A percentile compares a stretch with the other conserved stretches of the same genome.
Conservation (phyloP, 495 filamentous ascomycete species). For the Xylaria flabelliformis region DNA sequence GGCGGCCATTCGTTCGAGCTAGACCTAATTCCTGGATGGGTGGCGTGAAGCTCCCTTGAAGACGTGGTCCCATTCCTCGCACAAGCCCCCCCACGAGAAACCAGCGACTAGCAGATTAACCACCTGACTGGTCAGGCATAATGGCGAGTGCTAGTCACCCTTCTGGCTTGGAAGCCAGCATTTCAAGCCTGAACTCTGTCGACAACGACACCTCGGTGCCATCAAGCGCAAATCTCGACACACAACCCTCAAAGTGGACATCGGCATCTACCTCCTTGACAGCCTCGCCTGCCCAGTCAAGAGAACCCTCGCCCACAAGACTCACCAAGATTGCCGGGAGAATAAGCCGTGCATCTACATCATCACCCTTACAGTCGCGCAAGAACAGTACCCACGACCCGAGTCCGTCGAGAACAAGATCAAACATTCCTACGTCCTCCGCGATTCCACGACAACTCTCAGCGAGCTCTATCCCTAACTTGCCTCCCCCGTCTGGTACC, state of each 20-base stretch:
- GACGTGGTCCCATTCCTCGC: constrained; percentile 43
- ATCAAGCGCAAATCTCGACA: constrained; percentile 40
- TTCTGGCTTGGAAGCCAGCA: constrained; percentile 40
- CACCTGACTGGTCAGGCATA: constrained; percentile 30
- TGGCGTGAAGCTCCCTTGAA: constrained; percentile 37
- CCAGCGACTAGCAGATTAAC: constrained; percentile 11
- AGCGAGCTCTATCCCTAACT: constrained; percentile 63
- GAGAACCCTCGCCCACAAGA: constrained; percentile 59
- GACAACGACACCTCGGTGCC: constrained; percentile 41
- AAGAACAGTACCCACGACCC: constrained; percentile 72
- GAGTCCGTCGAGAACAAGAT: constrained; percentile 67
- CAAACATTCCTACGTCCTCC: constrained; percentile 61
- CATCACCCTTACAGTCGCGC: constrained; percentile 58
- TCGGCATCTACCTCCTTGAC: constrained; percentile 56
- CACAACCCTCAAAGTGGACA: constrained; percentile 47
- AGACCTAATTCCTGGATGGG: constrained; percentile 38
- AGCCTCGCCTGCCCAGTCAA: constrained; percentile 55
- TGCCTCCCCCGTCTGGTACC: constrained; percentile 58
- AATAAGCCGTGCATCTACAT: constrained; percentile 32
- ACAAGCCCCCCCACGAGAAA: constrained; percentile 29
- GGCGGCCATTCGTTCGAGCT: constrained; percentile 38
- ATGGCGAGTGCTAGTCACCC: constrained; percentile 36
- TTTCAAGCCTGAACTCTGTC: constrained; percentile 38
- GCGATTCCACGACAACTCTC: constrained; percentile 67
- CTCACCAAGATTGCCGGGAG: constrained; percentile 38